These are phyloP conservation scores for Trypanosoma melophagium DNA, from an alignment of 208 protist species.

Conservation along the genomic window DNA sequence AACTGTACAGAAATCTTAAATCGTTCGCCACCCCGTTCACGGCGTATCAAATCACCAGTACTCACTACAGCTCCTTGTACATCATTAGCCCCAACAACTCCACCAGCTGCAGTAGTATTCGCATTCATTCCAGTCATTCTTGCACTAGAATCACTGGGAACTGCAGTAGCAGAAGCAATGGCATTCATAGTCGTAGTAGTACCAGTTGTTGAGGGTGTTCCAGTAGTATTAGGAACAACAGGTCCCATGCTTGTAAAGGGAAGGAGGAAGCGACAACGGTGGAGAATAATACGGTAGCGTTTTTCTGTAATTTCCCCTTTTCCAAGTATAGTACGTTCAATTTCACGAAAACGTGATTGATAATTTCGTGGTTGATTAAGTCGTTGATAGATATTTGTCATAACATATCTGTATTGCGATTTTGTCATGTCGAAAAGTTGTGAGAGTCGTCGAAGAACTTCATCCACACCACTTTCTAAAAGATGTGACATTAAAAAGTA, in stretches of 20 bases:
- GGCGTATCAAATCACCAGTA: not conserved
- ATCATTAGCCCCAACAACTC: too few species aligned
- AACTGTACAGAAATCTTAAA: constrained; percentile 14
- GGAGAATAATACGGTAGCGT: constrained; percentile 48
- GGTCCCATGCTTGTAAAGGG: not conserved
- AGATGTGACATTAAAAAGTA: constrained; percentile 48
- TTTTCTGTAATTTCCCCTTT: constrained; percentile 26
- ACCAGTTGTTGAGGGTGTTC: too few species aligned
- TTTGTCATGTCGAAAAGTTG: constrained; percentile 43
- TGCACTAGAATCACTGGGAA: not conserved
- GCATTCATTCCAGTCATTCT: not conserved
- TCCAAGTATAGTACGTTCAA: constrained; percentile 51
- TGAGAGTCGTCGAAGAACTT: constrained; percentile 55
- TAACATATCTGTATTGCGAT: constrained; percentile 41
- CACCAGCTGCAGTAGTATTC: not conserved
- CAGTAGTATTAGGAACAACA: too few species aligned
- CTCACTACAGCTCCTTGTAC: too few species aligned
- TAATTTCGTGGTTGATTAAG: constrained; percentile 60
- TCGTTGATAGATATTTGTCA: constrained; percentile 41
- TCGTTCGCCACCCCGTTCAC: not conserved
- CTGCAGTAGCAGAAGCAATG: not conserved
- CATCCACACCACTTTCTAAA: constrained; percentile 49
- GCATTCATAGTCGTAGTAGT: not conserved
- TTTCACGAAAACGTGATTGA: constrained; percentile 59
- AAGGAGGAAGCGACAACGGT: constrained; percentile 48